phyloP scores from a whole-genome alignment of 306 rosid genomes.

The Fagus crenata region DNA sequence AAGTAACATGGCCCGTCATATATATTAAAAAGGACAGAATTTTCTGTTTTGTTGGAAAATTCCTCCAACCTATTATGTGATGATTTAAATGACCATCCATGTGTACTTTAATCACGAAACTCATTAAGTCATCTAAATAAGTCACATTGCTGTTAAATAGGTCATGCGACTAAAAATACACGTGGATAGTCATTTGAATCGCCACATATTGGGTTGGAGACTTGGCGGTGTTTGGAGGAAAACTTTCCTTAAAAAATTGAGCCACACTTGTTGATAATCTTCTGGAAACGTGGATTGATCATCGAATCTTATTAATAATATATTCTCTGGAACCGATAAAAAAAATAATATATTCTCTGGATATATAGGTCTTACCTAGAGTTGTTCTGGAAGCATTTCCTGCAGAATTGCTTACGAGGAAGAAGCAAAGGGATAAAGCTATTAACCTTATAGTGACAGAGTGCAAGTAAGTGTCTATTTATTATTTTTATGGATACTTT shows the following conservation, averaged over 20 bases:
- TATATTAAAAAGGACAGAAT: neutral
- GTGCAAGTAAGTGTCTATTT: slow-evolving; percentile 69
- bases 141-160: no score
- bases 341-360: slow-evolving; percentile 7
- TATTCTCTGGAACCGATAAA: neutral
- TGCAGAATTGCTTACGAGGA: slow-evolving; percentile 62
- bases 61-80: no score
- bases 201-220: no score
- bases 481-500: slow-evolving; percentile 1
- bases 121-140: no score
- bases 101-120: no score
- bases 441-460: slow-evolving; percentile 73
- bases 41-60: no score
- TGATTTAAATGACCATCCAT: no score
- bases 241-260: neutral
- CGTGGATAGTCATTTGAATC: no score
- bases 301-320: slow-evolving; percentile 16
- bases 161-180: no score
- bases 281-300: neutral
- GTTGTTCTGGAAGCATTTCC: slow-evolving; percentile 88
- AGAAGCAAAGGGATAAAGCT: slow-evolving; percentile 71
- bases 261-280: neutral
- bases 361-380: slow-evolving; percentile 77
- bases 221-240: no score
- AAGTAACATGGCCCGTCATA: neutral